Evolutionary conservation across 345 rosid genomes (phyloP), one percentile per base, ranked within the genome.

Genomic region (Carallia brachiata): DNA sequence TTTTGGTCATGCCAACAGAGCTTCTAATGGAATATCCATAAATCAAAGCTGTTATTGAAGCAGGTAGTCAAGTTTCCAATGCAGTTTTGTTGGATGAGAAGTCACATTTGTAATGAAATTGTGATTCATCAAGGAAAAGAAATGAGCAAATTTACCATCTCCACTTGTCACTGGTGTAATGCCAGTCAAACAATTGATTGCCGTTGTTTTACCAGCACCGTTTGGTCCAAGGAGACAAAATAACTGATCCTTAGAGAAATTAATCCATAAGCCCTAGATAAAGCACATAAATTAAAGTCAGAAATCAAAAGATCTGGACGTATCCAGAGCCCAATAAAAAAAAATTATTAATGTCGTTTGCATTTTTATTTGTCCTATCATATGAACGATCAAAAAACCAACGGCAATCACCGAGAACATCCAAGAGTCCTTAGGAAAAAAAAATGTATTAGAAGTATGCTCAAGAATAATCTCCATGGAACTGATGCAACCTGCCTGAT

Each of bases 181-280:
- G 75, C 98, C 97, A 36, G 97, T 90, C 81, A 88, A 82, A 72
- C 96, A 90, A 73, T 85, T 90, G 76, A 90, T 88, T 57, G 85
- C 79, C 63, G 98, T 91, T 69, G 97, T 94, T 80, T 94, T 94
- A 77, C 98, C 98, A 70, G 96, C 95, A 62, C 98, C 95, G 59
- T 91, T 94, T 74, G 93, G 98, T 69, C 98, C 98, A 72, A 90
- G 97, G 66, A 94, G 92, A 85, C 97, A 94, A 75, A 94, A 94
- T 19, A 91, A 73, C 67, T 91, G 95, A 83, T 94, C 90, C 78
- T 87, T 87, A 31, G 93, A 82, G 67, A 88, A 84, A 72, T 91
- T 94, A 79, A 91, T 78, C 91, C 97, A 91, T 71, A 94, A 69
- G 6, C 89, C 96, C 98, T 91, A 83, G 62, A 72, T 16, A 60